Base-by-base conservation (phyloP, 768 basidiomycete species). In the Termitomyces sp. region DNA sequence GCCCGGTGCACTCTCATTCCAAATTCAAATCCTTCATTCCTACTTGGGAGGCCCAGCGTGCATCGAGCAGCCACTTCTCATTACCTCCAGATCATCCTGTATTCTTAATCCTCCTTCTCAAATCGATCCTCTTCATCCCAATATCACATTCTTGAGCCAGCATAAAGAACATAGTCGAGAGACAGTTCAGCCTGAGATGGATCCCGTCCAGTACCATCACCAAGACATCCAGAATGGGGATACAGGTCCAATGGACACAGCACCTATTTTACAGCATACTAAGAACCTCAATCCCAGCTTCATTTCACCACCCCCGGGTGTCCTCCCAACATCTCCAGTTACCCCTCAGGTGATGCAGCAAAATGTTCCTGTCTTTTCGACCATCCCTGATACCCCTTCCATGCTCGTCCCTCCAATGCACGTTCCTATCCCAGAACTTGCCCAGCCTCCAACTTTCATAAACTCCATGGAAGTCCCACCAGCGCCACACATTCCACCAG, bases 361-460 rank as follows among this genome's bases (percentile, higher is more conserved):
- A 46, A 52, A 70, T 38, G 57, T 65, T 51, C 44, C 74, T 59
- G 62, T 69, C 54, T 80, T 72, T 65, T 58, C 77, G 43, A 68
- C 68, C 61, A 64, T 70, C 55, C 52, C 68, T 36, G 70, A 71
- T 57, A 44, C 68, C 26, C 60, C 66, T 57, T 56, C 51, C 36
- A 61, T 69, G 38, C 54, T 62, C 43, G 48, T 67, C 20, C 54
- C 67, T 50, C 47, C 73, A 42, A 72, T 79, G 67, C 78, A 77
- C 63, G 64, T 78, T 48, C 57, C 78, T 42, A 67, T 75, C 50
- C 47, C 77, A 51, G 73, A 78, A 55, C 66, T 76, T 33, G 56
- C 73, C 24, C 61, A 53, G 14, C 49, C 72, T 53, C 56, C 73
- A 40, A 52, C 65, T 38, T 77, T 73, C 57, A 70, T 80, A 64